Percentiles rank a stretch among this genome's conserved stretches.
phyloP scores from a whole-genome alignment of 2,329 filamentous ascomycete genomes.

The Clonostachys chloroleuca region DNA sequence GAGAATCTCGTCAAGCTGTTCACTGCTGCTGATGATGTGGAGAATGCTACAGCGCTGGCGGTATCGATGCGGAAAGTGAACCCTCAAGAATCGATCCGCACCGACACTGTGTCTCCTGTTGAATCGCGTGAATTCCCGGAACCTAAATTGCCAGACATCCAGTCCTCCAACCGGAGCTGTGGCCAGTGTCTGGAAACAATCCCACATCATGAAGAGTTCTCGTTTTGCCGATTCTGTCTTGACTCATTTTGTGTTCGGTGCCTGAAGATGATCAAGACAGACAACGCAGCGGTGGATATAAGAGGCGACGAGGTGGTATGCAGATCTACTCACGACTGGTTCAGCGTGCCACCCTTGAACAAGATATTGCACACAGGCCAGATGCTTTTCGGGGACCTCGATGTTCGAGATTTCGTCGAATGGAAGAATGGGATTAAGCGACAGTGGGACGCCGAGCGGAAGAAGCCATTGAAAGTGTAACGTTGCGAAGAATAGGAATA shows the following conservation, averaged over 20 bases:
- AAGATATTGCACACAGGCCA: conserved; percentile 27
- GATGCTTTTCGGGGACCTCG: conserved; percentile 23
- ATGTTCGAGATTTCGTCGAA: conserved; percentile 22
- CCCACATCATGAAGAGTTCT: conserved; percentile 18
- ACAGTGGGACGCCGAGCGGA: conserved; percentile 14
- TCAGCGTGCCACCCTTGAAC: conserved; percentile 27
- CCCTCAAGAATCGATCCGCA: conserved; percentile 15
- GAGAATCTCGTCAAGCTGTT: conserved; percentile 33
- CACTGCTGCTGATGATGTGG: conserved; percentile 26
- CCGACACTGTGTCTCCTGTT: conserved; percentile 18
- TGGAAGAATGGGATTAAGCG: conserved; percentile 27
- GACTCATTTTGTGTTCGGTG: conserved; percentile 31
- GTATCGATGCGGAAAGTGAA: conserved; percentile 32
- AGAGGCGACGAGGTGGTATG: conserved; percentile 20
- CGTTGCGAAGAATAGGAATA: neutral
- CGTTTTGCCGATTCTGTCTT: conserved; percentile 29
- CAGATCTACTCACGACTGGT: conserved; percentile 30
- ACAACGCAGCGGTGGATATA: conserved; percentile 18
- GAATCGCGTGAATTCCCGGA: conserved; percentile 17
- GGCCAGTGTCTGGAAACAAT: conserved; percentile 31
- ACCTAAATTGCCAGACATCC: conserved; percentile 29
- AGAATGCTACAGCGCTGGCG: conserved; percentile 26
- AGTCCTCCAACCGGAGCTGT: conserved; percentile 24
- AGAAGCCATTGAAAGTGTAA: neutral
- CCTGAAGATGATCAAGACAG: conserved; percentile 18